Conservation (phyloP, 2,329 filamentous ascomycete genomes). For the Botryotinia globosa region DNA sequence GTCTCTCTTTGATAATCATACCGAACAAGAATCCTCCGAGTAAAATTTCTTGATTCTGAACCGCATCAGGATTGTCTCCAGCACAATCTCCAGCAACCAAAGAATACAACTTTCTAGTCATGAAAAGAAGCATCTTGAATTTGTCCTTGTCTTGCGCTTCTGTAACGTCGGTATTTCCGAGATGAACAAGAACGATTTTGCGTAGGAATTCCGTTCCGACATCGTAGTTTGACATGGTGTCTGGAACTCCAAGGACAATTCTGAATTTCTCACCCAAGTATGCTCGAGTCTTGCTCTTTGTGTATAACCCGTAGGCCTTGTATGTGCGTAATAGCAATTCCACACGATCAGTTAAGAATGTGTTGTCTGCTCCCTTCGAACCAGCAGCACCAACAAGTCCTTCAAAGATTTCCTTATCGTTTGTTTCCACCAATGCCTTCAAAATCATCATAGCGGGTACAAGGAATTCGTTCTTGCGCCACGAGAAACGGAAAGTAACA, state of each 20-base stretch:
- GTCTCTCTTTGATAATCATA: slow-evolving; percentile 89
- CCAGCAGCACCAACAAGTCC: slow-evolving; percentile 77
- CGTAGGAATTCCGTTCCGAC: slow-evolving; percentile 88
- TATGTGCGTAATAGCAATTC: slow-evolving; percentile 90
- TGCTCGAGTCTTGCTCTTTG: slow-evolving; percentile 74
- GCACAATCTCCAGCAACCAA: slow-evolving; percentile 90
- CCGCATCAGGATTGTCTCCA: slow-evolving; percentile 92
- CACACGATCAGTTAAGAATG: slow-evolving; percentile 91
- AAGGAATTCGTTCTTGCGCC: slow-evolving; percentile 96
- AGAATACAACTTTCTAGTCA: slow-evolving; percentile 93
- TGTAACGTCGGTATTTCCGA: slow-evolving; percentile 82
- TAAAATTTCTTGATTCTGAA: slow-evolving; percentile 93
- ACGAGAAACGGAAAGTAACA: slow-evolving; percentile 95
- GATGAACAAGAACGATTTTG: slow-evolving; percentile 85
- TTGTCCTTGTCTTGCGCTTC: slow-evolving; percentile 86
- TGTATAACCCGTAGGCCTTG: slow-evolving; percentile 84
- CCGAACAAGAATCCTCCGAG: slow-evolving; percentile 91
- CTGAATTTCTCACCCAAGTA: slow-evolving; percentile 91
- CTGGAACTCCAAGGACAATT: slow-evolving; percentile 77
- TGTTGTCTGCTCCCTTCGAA: slow-evolving; percentile 78
- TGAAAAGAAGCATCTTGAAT: slow-evolving; percentile 89
- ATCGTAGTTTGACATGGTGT: slow-evolving; percentile 82
- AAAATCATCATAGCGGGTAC: slow-evolving; percentile 95
- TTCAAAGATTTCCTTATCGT: slow-evolving; percentile 94
- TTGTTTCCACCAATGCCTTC: slow-evolving; percentile 92